Evolutionary conservation across 78 protist genomes (phyloP), one percentile per base, ranked within the genome.

Genomic region (Creolimax fragrantissima): DNA sequence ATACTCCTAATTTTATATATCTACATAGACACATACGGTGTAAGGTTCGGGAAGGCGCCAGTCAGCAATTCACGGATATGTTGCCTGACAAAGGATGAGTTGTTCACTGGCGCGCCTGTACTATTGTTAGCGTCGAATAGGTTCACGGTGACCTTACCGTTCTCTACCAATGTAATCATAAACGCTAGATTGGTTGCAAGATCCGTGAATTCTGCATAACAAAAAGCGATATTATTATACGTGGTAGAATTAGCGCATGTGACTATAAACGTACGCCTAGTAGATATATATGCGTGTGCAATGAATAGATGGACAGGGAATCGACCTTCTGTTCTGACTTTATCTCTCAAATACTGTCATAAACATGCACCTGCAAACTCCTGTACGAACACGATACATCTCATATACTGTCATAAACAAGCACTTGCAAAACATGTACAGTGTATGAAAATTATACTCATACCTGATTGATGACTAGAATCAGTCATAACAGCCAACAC

Each of bases 401-500:
- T n/a, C n/a, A n/a, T n/a, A n/a, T n/a, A n/a, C n/a, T n/a, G n/a
- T n/a, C n/a, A n/a, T n/a, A n/a, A n/a, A n/a, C n/a, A n/a, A n/a
- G n/a, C n/a, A n/a, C n/a, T n/a, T n/a, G n/a, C n/a, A n/a, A n/a
- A n/a, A n/a, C n/a, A n/a, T n/a, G n/a, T n/a, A n/a, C n/a, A n/a
- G n/a, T n/a, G n/a, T n/a, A n/a, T n/a, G n/a, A n/a, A n/a, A n/a
- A n/a, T n/a, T n/a, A n/a, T n/a, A n/a, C n/a, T 5, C 86, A 83
- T 83, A 4, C 95, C 96, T 3, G 94, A 35, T 42, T 45, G 2
- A 45, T 90, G 39, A 3, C 88, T 3, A 42, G 96, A 91, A 91
- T 97, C 98, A n/a, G 98, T 95, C 86, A 96, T 88, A 45, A 94
- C 95, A 0, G 81, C 36, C 74, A 97, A 84, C 36, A 95, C 45